A percentile compares a stretch with the other conserved stretches of the same genome.
These are phyloP conservation scores for Mycena haematopus DNA, from an alignment of 768 basidiomycete genomes.

Conservation along the genomic window DNA sequence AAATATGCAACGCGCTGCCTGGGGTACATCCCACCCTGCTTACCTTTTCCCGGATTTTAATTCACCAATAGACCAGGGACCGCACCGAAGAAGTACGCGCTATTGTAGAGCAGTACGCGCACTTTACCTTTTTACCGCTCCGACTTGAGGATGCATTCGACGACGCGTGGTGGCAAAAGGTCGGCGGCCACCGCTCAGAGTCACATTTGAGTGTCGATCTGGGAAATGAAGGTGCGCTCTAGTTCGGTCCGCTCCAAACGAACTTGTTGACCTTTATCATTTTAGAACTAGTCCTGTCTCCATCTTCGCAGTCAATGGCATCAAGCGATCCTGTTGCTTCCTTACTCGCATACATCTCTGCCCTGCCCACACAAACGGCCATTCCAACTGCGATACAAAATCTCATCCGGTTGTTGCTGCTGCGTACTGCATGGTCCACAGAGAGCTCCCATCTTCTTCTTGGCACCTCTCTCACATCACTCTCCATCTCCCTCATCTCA, in stretches of 20 bases:
- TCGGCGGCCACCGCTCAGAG: constrained; percentile 42
- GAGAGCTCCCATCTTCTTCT: constrained; percentile 78
- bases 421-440: constrained; percentile 65
- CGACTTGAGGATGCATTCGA: constrained; percentile 81
- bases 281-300: constrained; percentile 42
- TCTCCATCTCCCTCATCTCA: constrained; percentile 77
- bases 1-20: constrained; percentile 64
- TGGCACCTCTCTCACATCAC: constrained; percentile 79
- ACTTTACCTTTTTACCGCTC: constrained; percentile 65
- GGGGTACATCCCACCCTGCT: constrained; percentile 52
- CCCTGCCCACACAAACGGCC: constrained; percentile 80
- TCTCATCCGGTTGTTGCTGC: constrained; percentile 70
- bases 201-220: constrained; percentile 52
- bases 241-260: neutral
- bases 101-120: constrained; percentile 54
- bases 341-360: constrained; percentile 60
- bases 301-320: constrained; percentile 34
- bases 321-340: constrained; percentile 35
- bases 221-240: constrained; percentile 55
- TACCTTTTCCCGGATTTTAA: constrained; percentile 7
- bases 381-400: constrained; percentile 61
- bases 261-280: constrained; percentile 9
- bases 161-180: constrained; percentile 63
- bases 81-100: constrained; percentile 57
- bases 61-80: constrained; percentile 54